Percentiles rank a stretch among this genome's conserved stretches.
These are phyloP conservation scores for Penicillium pancosmium DNA, from an alignment of 495 filamentous ascomycete species.

Conservation along the genomic window DNA sequence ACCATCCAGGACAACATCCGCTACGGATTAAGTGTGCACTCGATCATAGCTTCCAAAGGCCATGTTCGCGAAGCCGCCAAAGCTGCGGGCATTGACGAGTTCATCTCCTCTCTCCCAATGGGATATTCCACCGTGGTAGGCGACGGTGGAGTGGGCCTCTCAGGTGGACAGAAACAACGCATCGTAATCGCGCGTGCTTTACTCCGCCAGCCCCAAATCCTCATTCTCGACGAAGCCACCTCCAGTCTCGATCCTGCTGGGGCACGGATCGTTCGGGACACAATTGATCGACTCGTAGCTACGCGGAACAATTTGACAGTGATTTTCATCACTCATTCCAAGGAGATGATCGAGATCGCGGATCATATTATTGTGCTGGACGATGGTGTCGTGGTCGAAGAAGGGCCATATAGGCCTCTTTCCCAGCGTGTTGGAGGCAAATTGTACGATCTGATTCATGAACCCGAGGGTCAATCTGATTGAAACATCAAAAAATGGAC, in stretches of 20 bases:
- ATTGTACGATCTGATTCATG: constrained; percentile 39
- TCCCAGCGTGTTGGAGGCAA: constrained; percentile 37
- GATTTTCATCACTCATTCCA: constrained; percentile 75
- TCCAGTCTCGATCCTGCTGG: constrained; percentile 73
- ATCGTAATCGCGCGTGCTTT: constrained; percentile 83
- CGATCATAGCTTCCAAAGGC: constrained; percentile 33
- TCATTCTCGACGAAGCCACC: constrained; percentile 90
- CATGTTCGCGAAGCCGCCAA: constrained; percentile 62
- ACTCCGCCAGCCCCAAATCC: constrained; percentile 63
- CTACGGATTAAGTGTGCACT: constrained; percentile 64
- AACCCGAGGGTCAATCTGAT: constrained; percentile 14
- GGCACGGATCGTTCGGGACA: constrained; percentile 66
- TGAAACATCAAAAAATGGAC: not conserved
- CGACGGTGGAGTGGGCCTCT: constrained; percentile 73
- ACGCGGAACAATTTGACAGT: constrained; percentile 44
- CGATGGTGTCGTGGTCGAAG: constrained; percentile 65
- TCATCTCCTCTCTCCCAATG: constrained; percentile 68
- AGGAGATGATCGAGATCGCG: constrained; percentile 81
- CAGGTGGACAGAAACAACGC: constrained; percentile 84
- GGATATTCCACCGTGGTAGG: constrained; percentile 79
- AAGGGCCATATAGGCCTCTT: constrained; percentile 62
- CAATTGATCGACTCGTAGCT: constrained; percentile 53
- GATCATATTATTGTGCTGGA: constrained; percentile 73
- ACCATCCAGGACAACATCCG: constrained; percentile 76
- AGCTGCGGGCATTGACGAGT: constrained; percentile 77